Evolutionary conservation across 2,329 filamentous ascomycete species (phyloP), one percentile per base, ranked within the genome.

Genomic region (Helicocarpus griseus): DNA sequence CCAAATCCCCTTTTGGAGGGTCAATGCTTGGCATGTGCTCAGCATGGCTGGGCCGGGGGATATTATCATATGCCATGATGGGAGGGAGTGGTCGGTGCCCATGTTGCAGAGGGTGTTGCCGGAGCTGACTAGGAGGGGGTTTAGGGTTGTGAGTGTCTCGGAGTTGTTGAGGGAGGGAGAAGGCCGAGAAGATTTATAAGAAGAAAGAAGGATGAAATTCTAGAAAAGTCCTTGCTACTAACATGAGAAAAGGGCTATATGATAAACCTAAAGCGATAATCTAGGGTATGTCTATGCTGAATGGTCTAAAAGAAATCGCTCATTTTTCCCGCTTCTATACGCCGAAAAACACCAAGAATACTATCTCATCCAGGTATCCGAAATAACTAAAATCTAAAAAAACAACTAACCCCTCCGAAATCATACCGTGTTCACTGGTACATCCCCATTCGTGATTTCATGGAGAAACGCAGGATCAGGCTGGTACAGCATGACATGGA

Each of bases 51-150:
- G 79, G 44, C 83, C 86, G 0, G 89, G 89, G 0, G 83, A 80
- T 26, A 85, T 95, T 52, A 83, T 95, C 55, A 84, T 95, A 48
- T 90, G 88, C 63, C 89, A 95, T 71, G 89, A 95, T 71, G 69
- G 89, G 57, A 76, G 89, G 61, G 73, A 76, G n/a, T 95, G 89
- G 87, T 94, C 88, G 24, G 75, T 78, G 45, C 85, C 86, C 0
- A 93, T 95, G 87, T 64, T 95, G 68, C 73, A 74, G 36, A 78
- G 73, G 54, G 83, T 93, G 36, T 66, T 95, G 58, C 85, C 85
- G 0, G 84, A 87, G 63, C 70, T 94, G 61, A 82, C 73, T 67
- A 73, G 73, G 55, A 76, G 79, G 57, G 88, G 87, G 0, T 95
- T 87, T 65, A 73, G 72, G 51, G 75, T 91, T 35, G 83, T 88